These are phyloP conservation scores for Diaporthe amygdali DNA, from an alignment of 2,329 filamentous ascomycete genomes.

Conservation along the genomic window DNA sequence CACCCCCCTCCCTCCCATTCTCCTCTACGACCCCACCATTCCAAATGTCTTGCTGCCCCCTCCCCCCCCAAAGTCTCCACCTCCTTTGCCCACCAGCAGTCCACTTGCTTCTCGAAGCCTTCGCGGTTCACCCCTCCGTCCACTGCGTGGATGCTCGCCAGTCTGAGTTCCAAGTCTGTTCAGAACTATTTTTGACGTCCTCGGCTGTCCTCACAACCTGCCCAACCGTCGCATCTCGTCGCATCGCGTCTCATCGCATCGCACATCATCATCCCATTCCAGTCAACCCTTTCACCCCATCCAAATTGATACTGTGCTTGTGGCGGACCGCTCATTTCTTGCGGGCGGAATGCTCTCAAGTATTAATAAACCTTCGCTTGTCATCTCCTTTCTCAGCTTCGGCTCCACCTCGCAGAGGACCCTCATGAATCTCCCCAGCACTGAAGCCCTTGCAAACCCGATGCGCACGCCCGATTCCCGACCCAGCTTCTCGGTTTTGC, in stretches of 20 bases:
- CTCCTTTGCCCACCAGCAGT: not conserved
- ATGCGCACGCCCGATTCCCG: not conserved
- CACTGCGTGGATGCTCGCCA: not conserved
- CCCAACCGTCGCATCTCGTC: not conserved
- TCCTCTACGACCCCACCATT: not conserved
- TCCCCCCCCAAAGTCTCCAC: not conserved
- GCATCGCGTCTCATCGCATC: too few species aligned
- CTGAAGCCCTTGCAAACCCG: not conserved
- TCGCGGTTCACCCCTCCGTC: not conserved
- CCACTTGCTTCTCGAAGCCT: conserved; percentile 5
- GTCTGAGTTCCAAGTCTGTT: not conserved
- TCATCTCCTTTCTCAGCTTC: conserved; percentile 1
- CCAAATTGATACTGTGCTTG: not conserved
- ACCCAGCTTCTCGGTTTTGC: conserved; percentile 2
- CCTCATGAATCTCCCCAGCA: not conserved
- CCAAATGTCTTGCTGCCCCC: not conserved
- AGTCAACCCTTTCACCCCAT: not conserved
- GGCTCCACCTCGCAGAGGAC: not conserved
- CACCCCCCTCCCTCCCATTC: too few species aligned
- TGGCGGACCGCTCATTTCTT: not conserved
- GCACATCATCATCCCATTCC: too few species aligned
- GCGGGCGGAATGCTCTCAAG: not conserved
- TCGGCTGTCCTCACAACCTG: not conserved
- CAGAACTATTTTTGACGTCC: not conserved
- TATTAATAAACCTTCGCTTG: conserved; percentile 8